Evolutionary conservation across 75 land plant genomes (phyloP).

Genomic region (Larix kaempferi): DNA sequence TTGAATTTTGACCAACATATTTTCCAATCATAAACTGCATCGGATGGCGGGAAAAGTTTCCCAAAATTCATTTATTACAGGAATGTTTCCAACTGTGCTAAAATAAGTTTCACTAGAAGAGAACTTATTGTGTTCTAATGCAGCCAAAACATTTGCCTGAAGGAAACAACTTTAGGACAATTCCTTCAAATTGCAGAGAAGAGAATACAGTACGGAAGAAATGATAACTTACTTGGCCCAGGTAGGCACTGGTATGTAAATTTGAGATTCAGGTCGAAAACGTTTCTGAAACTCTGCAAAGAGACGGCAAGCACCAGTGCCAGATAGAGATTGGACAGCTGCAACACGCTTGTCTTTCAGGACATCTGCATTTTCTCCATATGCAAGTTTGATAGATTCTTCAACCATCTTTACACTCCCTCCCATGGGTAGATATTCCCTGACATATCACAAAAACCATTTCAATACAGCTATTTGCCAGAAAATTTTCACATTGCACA

Average conservation of each 20-base stretch:
- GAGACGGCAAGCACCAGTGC: constrained; percentile 93
- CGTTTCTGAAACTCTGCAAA: constrained; percentile 95
- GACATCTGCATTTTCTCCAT: constrained; percentile 78
- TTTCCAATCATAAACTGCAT: too few species aligned
- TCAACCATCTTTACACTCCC: constrained; percentile 75
- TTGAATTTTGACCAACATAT: too few species aligned
- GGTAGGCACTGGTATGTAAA: constrained; percentile 88
- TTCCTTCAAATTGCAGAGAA: too few species aligned
- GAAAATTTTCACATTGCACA: neutral
- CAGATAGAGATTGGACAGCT: constrained; percentile 86
- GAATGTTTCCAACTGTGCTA: too few species aligned
- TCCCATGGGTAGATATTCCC: constrained; percentile 98
- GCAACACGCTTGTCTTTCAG: constrained; percentile 79
- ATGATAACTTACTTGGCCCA: constrained; percentile 80
- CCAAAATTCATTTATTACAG: too few species aligned
- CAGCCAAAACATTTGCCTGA: too few species aligned
- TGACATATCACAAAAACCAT: constrained; percentile 13
- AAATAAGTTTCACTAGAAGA: too few species aligned
- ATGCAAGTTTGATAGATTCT: constrained; percentile 75
- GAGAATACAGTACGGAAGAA: too few species aligned
- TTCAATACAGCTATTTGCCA: neutral
- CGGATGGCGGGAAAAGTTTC: too few species aligned
- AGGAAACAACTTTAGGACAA: too few species aligned
- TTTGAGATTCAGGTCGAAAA: constrained; percentile 75
- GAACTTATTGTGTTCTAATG: too few species aligned